A percentile compares a stretch with the other conserved stretches of the same genome.
phyloP scores from a whole-genome alignment of 148 eudicot species.

The Cornus kousa region DNA sequence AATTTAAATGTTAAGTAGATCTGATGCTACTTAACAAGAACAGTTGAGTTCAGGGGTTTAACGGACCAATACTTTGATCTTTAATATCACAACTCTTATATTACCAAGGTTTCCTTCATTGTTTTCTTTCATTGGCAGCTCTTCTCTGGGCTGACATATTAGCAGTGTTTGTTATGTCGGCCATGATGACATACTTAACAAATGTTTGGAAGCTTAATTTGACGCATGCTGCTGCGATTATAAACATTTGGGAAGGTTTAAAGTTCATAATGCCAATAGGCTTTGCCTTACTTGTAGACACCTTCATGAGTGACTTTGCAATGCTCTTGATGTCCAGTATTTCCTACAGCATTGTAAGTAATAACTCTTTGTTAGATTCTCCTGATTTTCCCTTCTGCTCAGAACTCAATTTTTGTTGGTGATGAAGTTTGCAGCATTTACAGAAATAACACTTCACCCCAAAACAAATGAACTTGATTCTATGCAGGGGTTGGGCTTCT shows the following conservation, averaged over 20 bases:
- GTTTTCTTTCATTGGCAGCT: conserved; percentile 29
- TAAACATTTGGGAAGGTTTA: conserved; percentile 47
- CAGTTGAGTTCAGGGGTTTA: neutral
- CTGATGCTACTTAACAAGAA: neutral
- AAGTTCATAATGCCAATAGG: conserved; percentile 23
- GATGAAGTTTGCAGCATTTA: neutral
- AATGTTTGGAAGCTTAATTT: conserved; percentile 51
- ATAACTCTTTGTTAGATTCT: neutral
- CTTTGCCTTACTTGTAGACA: conserved; percentile 42
- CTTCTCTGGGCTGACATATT: conserved; percentile 50
- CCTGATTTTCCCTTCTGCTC: too few relatives aligned
- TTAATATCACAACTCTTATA: neutral
- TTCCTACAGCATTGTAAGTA: conserved; percentile 39
- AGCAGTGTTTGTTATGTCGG: conserved; percentile 37
- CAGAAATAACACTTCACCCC: neutral
- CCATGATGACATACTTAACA: conserved; percentile 49
- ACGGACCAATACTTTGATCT: too few relatives aligned
- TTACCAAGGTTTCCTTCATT: neutral
- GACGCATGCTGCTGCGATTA: conserved; percentile 50
- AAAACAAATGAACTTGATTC: neutral
- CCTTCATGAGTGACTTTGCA: conserved; percentile 35
- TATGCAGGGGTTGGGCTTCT: conserved; percentile 45
- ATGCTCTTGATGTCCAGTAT: conserved; percentile 44
- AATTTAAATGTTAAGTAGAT: neutral
- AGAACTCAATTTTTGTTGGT: neutral